phyloP scores from a whole-genome alignment of 2,329 filamentous ascomycete genomes.

The Hypoxylon sp. region DNA sequence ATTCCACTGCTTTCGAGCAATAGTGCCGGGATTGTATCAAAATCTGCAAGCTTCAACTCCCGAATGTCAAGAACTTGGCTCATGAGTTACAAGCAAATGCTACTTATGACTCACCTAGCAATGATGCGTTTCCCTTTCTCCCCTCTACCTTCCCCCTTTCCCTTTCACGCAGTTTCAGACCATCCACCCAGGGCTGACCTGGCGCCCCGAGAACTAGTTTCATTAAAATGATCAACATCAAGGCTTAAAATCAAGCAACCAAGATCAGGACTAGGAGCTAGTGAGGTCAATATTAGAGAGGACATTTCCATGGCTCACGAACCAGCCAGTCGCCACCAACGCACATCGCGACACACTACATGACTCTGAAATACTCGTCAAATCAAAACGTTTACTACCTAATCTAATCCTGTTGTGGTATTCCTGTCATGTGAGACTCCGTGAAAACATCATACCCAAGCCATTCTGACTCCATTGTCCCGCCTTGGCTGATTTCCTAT shows the following conservation, averaged over 20 bases:
- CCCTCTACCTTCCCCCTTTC: neutral
- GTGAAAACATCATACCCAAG: neutral
- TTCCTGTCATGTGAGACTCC: neutral
- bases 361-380: neutral
- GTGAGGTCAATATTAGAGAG: neutral
- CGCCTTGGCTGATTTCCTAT: neutral
- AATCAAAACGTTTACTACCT: neutral
- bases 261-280: neutral
- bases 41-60: slow-evolving; percentile 80
- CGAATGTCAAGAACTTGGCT: slow-evolving; percentile 79
- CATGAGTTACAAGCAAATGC: slow-evolving; percentile 33
- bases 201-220: no score
- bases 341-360: neutral
- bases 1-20: slow-evolving; percentile 90
- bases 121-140: neutral
- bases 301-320: neutral
- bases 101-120: slow-evolving; percentile 19
- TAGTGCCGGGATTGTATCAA: slow-evolving; percentile 87
- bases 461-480: neutral
- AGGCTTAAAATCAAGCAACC: no score
- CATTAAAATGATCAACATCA: no score
- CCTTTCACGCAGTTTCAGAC: neutral
- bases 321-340: neutral
- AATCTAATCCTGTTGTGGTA: neutral
- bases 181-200: no score